A percentile compares a stretch with the other conserved stretches of the same genome.
Evolutionary conservation across 129 eudicot genomes (phyloP).

Genomic region (Flaveria brownii): DNA sequence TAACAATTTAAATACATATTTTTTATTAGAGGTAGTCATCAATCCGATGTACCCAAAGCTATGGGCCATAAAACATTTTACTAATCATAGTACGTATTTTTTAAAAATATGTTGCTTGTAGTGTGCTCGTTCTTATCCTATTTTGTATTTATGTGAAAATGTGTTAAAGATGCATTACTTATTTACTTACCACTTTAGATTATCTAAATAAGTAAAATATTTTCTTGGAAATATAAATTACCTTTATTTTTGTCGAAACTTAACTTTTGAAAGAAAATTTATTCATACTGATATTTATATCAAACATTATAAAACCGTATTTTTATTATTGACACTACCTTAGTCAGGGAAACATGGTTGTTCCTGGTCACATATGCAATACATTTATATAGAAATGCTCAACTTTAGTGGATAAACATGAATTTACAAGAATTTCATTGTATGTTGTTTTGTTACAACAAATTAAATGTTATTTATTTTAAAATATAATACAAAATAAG

Average conservation of each 20-base stretch:
- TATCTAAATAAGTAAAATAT: not conserved
- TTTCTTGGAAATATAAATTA: not conserved
- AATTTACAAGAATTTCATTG: too few relatives aligned
- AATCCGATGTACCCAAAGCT: too few relatives aligned
- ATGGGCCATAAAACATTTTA: not conserved
- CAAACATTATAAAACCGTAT: not conserved
- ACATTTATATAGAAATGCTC: too few relatives aligned
- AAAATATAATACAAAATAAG: too few relatives aligned
- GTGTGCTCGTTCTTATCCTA: constrained; percentile 4
- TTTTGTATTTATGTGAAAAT: not conserved
- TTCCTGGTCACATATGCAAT: too few relatives aligned
- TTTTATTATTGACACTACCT: too few relatives aligned
- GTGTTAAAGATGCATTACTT: not conserved
- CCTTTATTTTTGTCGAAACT: not conserved
- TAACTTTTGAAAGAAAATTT: not conserved
- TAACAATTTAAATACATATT: not conserved
- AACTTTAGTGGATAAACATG: too few relatives aligned
- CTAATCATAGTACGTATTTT: not conserved
- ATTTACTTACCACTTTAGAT: too few relatives aligned
- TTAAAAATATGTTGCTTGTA: constrained; percentile 13
- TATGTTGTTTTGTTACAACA: too few relatives aligned
- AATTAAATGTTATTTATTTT: too few relatives aligned
- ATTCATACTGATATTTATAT: not conserved
- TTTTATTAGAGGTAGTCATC: too few relatives aligned
- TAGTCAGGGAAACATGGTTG: too few relatives aligned